Percentiles rank a stretch among this genome's conserved stretches.
These are phyloP conservation scores for Monosporascus sp. DNA, from an alignment of 2,329 filamentous ascomycete species.

Conservation along the genomic window DNA sequence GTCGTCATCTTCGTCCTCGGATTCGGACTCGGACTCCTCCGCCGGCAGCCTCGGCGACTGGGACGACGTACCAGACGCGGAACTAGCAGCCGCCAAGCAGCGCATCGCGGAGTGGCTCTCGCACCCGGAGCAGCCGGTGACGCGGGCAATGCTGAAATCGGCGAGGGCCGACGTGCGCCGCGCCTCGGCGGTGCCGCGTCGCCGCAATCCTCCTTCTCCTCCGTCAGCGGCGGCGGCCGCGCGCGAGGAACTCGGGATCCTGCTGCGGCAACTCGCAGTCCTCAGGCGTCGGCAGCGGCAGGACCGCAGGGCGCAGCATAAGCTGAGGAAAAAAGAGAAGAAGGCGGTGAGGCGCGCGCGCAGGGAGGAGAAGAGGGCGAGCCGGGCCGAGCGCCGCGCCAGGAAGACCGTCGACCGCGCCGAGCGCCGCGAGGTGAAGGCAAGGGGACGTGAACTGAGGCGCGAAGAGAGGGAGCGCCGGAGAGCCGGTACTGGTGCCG, in stretches of 20 bases:
- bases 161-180: conserved; percentile 37
- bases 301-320: conserved; percentile 26
- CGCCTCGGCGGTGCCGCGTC: neutral
- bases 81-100: conserved; percentile 41
- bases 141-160: conserved; percentile 36
- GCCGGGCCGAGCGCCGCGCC: neutral
- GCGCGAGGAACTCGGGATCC: conserved; percentile 27
- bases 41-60: conserved; percentile 50
- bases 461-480: no score
- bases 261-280: conserved; percentile 40
- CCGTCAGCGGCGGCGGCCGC: neutral
- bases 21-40: conserved; percentile 32
- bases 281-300: conserved; percentile 35
- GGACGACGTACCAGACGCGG: conserved; percentile 42
- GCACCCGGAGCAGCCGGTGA: conserved; percentile 44
- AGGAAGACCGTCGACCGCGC: neutral
- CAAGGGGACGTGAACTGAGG: no score
- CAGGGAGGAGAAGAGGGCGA: conserved; percentile 19
- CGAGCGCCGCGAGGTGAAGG: neutral
- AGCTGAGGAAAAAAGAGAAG: conserved; percentile 27
- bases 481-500: neutral
- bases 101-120: conserved; percentile 44
- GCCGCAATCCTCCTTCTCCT: no score
- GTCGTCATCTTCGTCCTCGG: conserved; percentile 29
- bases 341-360: conserved; percentile 22